These are phyloP conservation scores for Kodamaea jinghongensis DNA, from an alignment of 805 yeast species.

Conservation along the genomic window DNA sequence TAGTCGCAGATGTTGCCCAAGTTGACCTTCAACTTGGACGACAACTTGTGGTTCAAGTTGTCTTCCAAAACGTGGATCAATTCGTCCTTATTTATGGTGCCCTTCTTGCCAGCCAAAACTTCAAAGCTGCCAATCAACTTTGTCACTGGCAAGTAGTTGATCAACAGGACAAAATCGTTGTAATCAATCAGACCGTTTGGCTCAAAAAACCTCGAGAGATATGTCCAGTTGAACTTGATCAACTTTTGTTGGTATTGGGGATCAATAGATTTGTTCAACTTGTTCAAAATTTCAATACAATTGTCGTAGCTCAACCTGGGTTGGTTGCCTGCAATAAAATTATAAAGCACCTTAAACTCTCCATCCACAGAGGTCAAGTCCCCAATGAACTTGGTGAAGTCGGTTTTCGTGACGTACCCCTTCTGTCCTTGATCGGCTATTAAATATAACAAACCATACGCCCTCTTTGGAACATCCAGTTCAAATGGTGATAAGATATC, in stretches of 20 bases:
- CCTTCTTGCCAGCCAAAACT: conserved; percentile 31
- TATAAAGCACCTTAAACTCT: conserved; percentile 51
- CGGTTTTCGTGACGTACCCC: conserved; percentile 66
- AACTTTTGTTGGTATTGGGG: conserved; percentile 40
- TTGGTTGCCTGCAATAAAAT: conserved; percentile 34
- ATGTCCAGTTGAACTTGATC: conserved; percentile 42
- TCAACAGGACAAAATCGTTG: conserved; percentile 38
- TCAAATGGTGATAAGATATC: conserved; percentile 41
- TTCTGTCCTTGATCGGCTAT: conserved; percentile 71
- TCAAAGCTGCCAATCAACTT: conserved; percentile 45
- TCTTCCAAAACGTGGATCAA: conserved; percentile 32
- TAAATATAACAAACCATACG: conserved; percentile 60
- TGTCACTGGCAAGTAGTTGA: conserved; percentile 44
- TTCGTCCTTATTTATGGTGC: conserved; percentile 29
- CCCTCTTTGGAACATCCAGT: conserved; percentile 35
- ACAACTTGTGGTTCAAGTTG: conserved; percentile 42
- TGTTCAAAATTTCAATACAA: conserved; percentile 34
- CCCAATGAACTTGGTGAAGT: conserved; percentile 72
- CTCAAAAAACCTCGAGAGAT: conserved; percentile 38
- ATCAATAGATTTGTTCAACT: conserved; percentile 40
- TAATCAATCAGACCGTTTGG: conserved; percentile 38
- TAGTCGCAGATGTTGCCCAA: conserved; percentile 35
- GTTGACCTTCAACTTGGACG: conserved; percentile 34
- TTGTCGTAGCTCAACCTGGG: conserved; percentile 29
- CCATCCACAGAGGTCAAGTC: conserved; percentile 40